Evolutionary conservation across 2,329 filamentous ascomycete species (phyloP), one percentile per base, ranked within the genome.

Genomic region (Lachnellula arida): DNA sequence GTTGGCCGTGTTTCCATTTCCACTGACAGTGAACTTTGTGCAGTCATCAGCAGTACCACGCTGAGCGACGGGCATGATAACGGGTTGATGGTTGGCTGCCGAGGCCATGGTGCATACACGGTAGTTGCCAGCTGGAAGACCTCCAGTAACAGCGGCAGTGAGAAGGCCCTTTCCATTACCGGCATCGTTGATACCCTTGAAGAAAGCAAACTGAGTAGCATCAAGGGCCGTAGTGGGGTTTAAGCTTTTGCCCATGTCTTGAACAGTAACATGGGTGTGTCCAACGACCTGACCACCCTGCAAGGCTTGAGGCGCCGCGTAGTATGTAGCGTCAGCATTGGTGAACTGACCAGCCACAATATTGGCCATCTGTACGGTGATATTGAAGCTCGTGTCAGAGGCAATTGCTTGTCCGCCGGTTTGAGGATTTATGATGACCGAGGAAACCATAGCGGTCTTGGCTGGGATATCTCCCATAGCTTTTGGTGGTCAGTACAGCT

Each of bases 31-130:
- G 35, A 77, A 75, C 63, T 75, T 75, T n/a, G 68, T 70, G 60
- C 75, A 77, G 60, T 77, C 75, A 62, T 77, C 75, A 51, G 75
- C 72, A 43, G 74, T 70, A 57, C 75, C 75, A 58, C 75, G 69
- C 64, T 76, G 74, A 32, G 75, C 75, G 46, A 77, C 71, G 40
- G 73, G 73, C 73, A 75, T 75, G 8, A 74, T 57, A 15, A 73
- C 73, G 49, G 73, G 72, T 46, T 75, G 73, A 67, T 77, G 75
- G 62, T 76, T 77, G 44, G 69, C 66, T 32, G 75, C 62, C 19
- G 68, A 67, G 46, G 67, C 70, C 71, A 77, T 71, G 11, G 73
- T 75, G 64, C 75, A 77, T 22, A 75, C 67, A 52, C 75, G 68
- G 60, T 76, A 77, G 57, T 70, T 72, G 7, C 75, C 74, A 34